Conservation (phyloP, 2,329 filamentous ascomycete genomes). For the Helotiales sp. region DNA sequence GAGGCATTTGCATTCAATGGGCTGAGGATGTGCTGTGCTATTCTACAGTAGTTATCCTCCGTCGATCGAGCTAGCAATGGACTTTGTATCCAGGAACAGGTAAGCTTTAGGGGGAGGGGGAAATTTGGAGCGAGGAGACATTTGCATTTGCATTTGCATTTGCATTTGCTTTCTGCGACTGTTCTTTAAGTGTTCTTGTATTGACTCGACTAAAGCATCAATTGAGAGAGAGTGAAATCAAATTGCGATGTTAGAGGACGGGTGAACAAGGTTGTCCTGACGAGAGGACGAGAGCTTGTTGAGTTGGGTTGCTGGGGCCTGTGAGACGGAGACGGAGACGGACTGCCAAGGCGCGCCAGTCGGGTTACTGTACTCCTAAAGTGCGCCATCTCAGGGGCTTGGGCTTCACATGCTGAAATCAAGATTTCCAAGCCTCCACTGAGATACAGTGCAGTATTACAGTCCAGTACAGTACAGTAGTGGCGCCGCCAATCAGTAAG, state of each 20-base stretch:
- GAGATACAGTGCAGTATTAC: too few relatives aligned
- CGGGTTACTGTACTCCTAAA: too few relatives aligned
- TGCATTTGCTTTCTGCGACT: too few relatives aligned
- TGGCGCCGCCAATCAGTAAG: background rate
- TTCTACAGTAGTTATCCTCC: background rate
- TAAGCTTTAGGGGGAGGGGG: too few relatives aligned
- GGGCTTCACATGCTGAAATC: background rate
- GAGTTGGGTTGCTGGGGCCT: background rate
- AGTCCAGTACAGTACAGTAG: too few relatives aligned
- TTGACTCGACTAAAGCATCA: background rate
- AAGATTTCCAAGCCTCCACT: background rate
- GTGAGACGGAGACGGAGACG: too few relatives aligned
- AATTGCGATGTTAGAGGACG: background rate
- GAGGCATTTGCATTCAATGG: constrained; percentile 21
- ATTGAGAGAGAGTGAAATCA: background rate
- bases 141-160: too few relatives aligned
- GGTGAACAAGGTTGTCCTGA: background rate
- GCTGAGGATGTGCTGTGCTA: constrained; percentile 5
- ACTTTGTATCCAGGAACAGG: too few relatives aligned
- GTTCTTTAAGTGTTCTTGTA: too few relatives aligned
- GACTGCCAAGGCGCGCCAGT: background rate
- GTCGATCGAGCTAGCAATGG: background rate
- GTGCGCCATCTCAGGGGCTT: background rate
- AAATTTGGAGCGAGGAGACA: too few relatives aligned
- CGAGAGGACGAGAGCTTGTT: background rate